Conservation (phyloP, 2,329 filamentous ascomycete genomes). For the Exophiala phaeomuriformis region DNA sequence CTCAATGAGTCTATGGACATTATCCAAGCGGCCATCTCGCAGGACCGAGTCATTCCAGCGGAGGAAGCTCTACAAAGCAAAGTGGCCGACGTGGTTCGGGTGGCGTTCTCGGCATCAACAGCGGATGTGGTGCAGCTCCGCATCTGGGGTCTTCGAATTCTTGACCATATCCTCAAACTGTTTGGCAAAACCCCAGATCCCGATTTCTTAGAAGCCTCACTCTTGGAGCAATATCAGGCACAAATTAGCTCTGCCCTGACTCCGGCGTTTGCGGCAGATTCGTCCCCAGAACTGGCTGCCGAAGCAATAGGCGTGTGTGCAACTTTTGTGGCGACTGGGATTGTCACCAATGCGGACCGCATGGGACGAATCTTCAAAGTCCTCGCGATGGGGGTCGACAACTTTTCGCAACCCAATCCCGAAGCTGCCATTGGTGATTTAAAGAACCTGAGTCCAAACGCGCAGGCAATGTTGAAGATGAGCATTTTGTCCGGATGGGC, state of each 20-base stretch:
- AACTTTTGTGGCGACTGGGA: slow-evolving; percentile 94
- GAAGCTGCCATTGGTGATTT: slow-evolving; percentile 68
- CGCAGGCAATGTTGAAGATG: slow-evolving; percentile 97
- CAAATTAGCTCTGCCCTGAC: slow-evolving; percentile 96
- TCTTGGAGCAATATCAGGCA: slow-evolving; percentile 95
- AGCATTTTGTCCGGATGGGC: slow-evolving; percentile 96
- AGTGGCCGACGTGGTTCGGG: slow-evolving; percentile 86
- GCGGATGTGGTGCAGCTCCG: slow-evolving; percentile 84
- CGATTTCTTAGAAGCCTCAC: slow-evolving; percentile 92
- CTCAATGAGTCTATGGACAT: slow-evolving; percentile 74
- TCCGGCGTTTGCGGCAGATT: slow-evolving; percentile 90
- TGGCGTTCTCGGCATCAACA: slow-evolving; percentile 95
- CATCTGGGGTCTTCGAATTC: slow-evolving; percentile 86
- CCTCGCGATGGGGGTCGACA: slow-evolving; percentile 81
- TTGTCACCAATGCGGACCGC: slow-evolving; percentile 94
- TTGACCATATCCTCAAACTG: slow-evolving; percentile 82
- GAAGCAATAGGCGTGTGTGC: slow-evolving; percentile 96
- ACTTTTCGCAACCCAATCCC: slow-evolving; percentile 48
- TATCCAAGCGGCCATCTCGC: slow-evolving; percentile 68
- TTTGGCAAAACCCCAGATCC: slow-evolving; percentile 94
- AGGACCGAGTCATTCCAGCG: slow-evolving; percentile 69
- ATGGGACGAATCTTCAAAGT: slow-evolving; percentile 98
- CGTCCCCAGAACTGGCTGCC: slow-evolving; percentile 87
- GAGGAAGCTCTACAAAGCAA: slow-evolving; percentile 71
- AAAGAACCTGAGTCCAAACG: slow-evolving; percentile 86